These are phyloP conservation scores for Nakazawaea sp. DNA, from an alignment of 805 yeast genomes.

Conservation along the genomic window DNA sequence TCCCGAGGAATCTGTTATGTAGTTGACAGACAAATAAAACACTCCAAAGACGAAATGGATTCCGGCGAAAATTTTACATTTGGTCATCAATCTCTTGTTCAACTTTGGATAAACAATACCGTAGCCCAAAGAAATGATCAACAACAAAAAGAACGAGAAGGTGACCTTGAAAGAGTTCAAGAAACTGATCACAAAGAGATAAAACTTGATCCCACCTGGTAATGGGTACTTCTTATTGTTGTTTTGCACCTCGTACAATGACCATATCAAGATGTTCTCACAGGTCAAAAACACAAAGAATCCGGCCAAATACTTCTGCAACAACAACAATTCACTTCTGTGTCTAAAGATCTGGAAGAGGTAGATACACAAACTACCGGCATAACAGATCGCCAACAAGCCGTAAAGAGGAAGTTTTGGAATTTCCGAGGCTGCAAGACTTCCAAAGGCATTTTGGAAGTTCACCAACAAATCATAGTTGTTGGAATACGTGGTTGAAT, in stretches of 20 bases:
- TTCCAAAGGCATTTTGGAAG: slow-evolving; percentile 90
- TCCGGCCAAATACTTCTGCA: slow-evolving; percentile 85
- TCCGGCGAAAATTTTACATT: slow-evolving; percentile 52
- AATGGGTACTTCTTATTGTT: slow-evolving; percentile 29
- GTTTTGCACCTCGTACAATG: slow-evolving; percentile 81
- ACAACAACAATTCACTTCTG: slow-evolving; percentile 79
- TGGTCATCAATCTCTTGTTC: slow-evolving; percentile 67
- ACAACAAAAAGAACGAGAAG: slow-evolving; percentile 78
- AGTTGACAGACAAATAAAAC: slow-evolving; percentile 43
- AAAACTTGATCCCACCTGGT: slow-evolving; percentile 49
- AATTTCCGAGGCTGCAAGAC: slow-evolving; percentile 81
- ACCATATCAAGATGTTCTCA: slow-evolving; percentile 87
- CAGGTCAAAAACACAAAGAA: slow-evolving; percentile 76
- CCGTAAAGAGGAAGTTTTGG: slow-evolving; percentile 91
- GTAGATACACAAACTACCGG: slow-evolving; percentile 74
- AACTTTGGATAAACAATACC: slow-evolving; percentile 89
- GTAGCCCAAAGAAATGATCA: slow-evolving; percentile 86
- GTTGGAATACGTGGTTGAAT: slow-evolving; percentile 17
- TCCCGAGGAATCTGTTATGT: slow-evolving; percentile 21
- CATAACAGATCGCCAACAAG: slow-evolving; percentile 74
- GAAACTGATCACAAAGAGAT: slow-evolving; percentile 71
- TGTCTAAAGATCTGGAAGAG: slow-evolving; percentile 81
- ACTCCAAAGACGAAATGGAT: slow-evolving; percentile 50
- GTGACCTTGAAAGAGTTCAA: slow-evolving; percentile 78
- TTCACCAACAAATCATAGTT: slow-evolving; percentile 62